Conservation (phyloP, 2,329 filamentous ascomycete species). For the Daldinia sp. region DNA sequence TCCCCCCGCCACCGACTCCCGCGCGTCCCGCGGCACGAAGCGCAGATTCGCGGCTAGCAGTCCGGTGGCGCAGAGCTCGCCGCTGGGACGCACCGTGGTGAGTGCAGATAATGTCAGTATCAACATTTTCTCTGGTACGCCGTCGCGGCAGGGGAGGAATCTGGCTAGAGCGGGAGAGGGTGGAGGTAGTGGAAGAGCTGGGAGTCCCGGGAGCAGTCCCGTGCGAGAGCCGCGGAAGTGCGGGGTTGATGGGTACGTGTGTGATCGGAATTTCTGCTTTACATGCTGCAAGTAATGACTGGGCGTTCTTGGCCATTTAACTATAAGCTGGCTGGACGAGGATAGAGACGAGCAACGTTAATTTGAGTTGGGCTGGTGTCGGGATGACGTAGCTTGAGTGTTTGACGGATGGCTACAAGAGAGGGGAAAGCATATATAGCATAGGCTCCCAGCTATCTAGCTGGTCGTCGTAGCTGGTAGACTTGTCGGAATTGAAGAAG, state of each 20-base stretch:
- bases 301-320: no score
- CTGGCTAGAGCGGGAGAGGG: no score
- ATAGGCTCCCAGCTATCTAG: no score
- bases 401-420: neutral
- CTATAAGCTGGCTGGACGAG: no score
- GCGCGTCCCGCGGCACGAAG: constrained; percentile 17
- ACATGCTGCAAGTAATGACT: constrained; percentile 58
- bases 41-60: constrained; percentile 3
- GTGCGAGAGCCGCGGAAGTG: constrained; percentile 60
- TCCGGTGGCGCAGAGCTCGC: constrained; percentile 41
- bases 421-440: neutral
- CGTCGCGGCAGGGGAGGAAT: constrained; percentile 14
- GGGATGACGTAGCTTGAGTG: neutral
- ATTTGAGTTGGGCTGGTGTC: neutral
- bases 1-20: constrained; percentile 39
- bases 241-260: constrained; percentile 63
- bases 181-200: no score
- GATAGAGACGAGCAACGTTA: neutral
- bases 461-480: neutral
- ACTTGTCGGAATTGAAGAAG: neutral
- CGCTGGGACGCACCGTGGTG: constrained; percentile 39
- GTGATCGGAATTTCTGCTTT: constrained; percentile 68
- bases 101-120: constrained; percentile 8
- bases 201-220: constrained; percentile 25
- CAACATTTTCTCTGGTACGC: constrained; percentile 35